A percentile compares a stretch with the other conserved stretches of the same genome.
These are phyloP conservation scores for Penicillium sp. DNA, from an alignment of 2,329 filamentous ascomycete species.

Conservation along the genomic window DNA sequence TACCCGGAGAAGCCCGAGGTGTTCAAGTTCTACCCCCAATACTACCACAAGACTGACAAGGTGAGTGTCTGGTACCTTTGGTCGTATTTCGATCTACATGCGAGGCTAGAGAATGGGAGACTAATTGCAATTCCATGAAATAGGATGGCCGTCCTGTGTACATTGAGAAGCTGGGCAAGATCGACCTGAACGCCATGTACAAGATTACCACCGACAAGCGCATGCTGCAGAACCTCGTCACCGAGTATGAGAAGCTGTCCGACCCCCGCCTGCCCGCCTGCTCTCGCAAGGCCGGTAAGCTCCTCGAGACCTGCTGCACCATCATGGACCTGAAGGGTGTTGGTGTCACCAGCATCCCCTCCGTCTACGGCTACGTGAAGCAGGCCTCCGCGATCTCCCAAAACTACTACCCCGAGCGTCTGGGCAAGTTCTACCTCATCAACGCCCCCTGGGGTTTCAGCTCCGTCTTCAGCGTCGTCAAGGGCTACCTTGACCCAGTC, in stretches of 20 bases:
- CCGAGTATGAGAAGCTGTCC: conserved; percentile 95
- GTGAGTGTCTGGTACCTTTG: conserved; percentile 38
- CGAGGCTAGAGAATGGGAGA: neutral
- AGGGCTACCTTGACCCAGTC: conserved; percentile 94
- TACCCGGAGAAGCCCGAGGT: conserved; percentile 85
- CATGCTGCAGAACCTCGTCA: conserved; percentile 94
- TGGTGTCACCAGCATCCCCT: conserved; percentile 76
- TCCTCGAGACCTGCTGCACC: conserved; percentile 97
- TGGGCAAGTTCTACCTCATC: conserved; percentile 96
- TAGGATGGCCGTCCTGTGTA: conserved; percentile 96
- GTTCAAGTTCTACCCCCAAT: conserved; percentile 93
- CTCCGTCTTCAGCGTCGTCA: conserved; percentile 81
- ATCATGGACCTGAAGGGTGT: conserved; percentile 99
- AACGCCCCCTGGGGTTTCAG: conserved; percentile 97
- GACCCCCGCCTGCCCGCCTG: conserved; percentile 93
- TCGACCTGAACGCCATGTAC: conserved; percentile 86
- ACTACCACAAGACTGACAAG: conserved; percentile 83
- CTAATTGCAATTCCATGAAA: neutral
- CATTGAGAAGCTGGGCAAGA: conserved; percentile 93
- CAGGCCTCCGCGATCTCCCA: conserved; percentile 88
- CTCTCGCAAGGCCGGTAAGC: conserved; percentile 84
- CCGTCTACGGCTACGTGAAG: conserved; percentile 86
- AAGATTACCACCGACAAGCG: conserved; percentile 91
- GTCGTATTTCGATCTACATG: neutral
- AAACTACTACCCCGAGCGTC: conserved; percentile 98